Evolutionary conservation across 306 rosid species (phyloP).

Genomic region (Rosa persica): DNA sequence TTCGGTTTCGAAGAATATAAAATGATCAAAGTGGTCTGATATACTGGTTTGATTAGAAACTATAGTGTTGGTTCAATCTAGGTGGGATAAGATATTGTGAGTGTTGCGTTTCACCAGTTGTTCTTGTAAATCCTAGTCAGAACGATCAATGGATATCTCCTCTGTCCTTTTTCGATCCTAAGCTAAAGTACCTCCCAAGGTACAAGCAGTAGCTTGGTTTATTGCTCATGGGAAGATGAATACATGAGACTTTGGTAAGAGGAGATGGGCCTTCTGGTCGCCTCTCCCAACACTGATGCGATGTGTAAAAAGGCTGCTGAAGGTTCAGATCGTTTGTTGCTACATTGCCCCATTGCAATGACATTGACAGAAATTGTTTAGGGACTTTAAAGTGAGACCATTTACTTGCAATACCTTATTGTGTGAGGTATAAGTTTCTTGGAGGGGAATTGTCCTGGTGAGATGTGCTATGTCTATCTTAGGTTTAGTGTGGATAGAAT

Average conservation of each 20-base stretch:
- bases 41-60: background rate
- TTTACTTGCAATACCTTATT: background rate
- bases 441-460: too few species aligned
- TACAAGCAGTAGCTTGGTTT: background rate
- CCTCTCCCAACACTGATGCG: background rate
- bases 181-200: background rate
- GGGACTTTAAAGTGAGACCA: background rate
- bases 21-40: background rate
- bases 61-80: background rate
- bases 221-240: background rate
- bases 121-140: background rate
- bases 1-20: background rate
- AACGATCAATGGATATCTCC: background rate
- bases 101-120: background rate
- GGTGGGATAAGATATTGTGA: background rate
- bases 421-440: too few species aligned
- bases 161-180: background rate
- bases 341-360: too few species aligned
- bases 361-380: too few species aligned
- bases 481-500: background rate
- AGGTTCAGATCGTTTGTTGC: background rate
- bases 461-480: background rate
- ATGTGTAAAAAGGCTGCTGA: too few species aligned
- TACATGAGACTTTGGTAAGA: background rate
- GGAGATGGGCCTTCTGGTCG: background rate